Evolutionary conservation across 495 filamentous ascomycete species (phyloP).

Genomic region (Neurospora sp.): DNA sequence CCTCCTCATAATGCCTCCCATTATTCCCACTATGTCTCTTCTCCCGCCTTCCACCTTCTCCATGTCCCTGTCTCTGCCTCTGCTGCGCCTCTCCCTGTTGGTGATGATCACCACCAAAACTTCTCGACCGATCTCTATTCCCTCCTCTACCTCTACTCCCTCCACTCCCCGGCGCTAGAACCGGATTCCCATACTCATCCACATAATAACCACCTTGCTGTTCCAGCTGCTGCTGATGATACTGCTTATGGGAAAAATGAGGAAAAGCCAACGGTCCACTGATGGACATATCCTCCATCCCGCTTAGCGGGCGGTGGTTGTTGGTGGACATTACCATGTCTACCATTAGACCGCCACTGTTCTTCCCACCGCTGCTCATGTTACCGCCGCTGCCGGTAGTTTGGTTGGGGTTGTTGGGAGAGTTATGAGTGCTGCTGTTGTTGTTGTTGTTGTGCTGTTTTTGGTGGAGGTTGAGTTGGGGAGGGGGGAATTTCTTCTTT

Average conservation of each 20-base stretch:
- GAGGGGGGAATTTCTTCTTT: not conserved
- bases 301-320: slow-evolving; percentile 6
- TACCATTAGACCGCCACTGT: not conserved
- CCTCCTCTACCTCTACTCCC: not conserved
- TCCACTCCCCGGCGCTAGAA: not conserved
- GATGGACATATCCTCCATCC: slow-evolving; percentile 13
- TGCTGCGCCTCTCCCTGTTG: not conserved
- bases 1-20: slow-evolving; percentile 13
- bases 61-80: not conserved
- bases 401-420: not conserved
- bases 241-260: slow-evolving; percentile 2
- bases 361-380: not conserved
- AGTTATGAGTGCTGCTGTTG: not conserved
- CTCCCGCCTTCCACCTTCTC: not conserved
- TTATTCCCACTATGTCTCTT: not conserved
- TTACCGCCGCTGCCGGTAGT: not conserved
- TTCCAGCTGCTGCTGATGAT: not conserved
- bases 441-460: not conserved
- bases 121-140: not conserved
- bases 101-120: not conserved
- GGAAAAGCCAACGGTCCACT: slow-evolving; percentile 18
- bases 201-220: not conserved
- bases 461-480: slow-evolving; percentile 2
- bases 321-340: not conserved
- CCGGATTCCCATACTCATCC: slow-evolving; percentile 1